These are phyloP conservation scores for Claviceps maximensis DNA, from an alignment of 2,329 filamentous ascomycete species.

Conservation along the genomic window DNA sequence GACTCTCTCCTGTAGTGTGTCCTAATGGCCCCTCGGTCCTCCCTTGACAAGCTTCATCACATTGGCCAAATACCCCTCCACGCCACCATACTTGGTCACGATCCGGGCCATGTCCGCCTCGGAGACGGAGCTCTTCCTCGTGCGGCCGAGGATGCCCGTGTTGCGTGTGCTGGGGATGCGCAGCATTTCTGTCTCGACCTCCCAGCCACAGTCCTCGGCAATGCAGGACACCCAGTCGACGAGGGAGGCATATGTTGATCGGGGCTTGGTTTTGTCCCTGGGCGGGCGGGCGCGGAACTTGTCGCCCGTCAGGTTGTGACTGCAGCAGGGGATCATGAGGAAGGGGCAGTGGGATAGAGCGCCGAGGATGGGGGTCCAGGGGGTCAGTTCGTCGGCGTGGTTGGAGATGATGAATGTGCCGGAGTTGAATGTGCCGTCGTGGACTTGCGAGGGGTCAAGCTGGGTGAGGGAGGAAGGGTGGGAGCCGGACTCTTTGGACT, in stretches of 20 bases:
- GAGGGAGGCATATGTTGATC: conserved; percentile 71
- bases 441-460: conserved; percentile 16
- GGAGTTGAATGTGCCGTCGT: conserved; percentile 53
- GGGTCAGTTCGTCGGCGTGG: conserved; percentile 89
- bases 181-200: conserved; percentile 70
- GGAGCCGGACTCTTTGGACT: too few species aligned
- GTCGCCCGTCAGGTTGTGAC: conserved; percentile 68
- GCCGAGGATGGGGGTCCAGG: conserved; percentile 87
- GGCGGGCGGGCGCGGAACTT: conserved; percentile 54
- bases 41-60: conserved; percentile 47
- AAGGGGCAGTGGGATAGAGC: conserved; percentile 65
- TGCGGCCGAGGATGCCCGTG: conserved; percentile 57
- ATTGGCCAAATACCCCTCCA: conserved; percentile 43
- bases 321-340: conserved; percentile 91
- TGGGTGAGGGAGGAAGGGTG: neutral
- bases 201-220: conserved; percentile 58
- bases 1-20: neutral
- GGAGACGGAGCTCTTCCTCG: neutral
- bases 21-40: conserved; percentile 25
- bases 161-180: conserved; percentile 90
- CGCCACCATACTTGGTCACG: conserved; percentile 39
- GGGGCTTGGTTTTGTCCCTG: conserved; percentile 32
- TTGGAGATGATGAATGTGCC: conserved; percentile 92
- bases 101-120: conserved; percentile 27
- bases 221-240: conserved; percentile 65